Evolutionary conservation across 208 protist species (phyloP), one percentile per base, ranked within the genome.

Genomic region (Leishmania braziliensis): DNA sequence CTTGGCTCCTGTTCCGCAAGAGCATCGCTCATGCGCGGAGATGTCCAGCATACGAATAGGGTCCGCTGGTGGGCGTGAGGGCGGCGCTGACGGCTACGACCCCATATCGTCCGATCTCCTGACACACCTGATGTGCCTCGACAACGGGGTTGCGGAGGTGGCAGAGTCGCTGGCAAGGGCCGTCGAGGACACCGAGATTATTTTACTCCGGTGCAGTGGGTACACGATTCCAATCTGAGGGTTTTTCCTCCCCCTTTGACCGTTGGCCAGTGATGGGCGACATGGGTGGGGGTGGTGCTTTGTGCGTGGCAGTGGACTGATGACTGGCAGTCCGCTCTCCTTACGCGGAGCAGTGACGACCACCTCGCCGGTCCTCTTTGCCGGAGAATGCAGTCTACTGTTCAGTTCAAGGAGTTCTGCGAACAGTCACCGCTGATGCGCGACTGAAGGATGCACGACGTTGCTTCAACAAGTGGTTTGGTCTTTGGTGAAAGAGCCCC

Each of bases 111-210:
- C 46, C 46, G 26, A 29, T 16, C 26, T 54, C 3, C 50, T 77
- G 23, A n/a, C 29, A 5, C 54, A 36, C 33, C 36, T 39, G 20
- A 46, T 16, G 36, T 77, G 73, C 39, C 36, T 73, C n/a, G 80
- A 66, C 43, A 39, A 51, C 39, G n/a, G 48, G 18, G 36, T 62
- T 56, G 51, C 46, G 6, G 77, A 85, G 9, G 81, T 8, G 9
- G 69, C 62, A 26, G 58, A 54, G 51, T 29, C 60, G 33, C 58
- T 80, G 33, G 75, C 66, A 26, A 29, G 65, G 16, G 72, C 77
- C 51, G 66, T 89, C 12, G 76, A 86, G 51, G 78, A 84, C 20
- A 39, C 68, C 58, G 88, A 91, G 75, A 83, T 91, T 56, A 63
- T 85, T 43, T 46, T 91, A 1, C 74, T 91, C 36, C 81, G 88